These are phyloP conservation scores for Nemophila menziesii DNA, from an alignment of 257 asterid genomes.

Conservation along the genomic window DNA sequence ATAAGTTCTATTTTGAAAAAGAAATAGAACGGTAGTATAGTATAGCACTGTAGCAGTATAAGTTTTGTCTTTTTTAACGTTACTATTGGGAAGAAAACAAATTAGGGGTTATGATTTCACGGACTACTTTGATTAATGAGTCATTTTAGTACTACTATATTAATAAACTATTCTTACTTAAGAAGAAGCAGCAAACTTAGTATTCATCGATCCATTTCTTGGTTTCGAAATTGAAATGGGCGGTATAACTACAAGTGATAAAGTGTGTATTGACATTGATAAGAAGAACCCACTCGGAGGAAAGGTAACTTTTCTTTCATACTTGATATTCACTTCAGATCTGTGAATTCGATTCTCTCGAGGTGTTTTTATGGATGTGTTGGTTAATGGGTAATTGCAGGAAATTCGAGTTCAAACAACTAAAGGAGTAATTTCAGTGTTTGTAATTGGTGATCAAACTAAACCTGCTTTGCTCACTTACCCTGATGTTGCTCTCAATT, in stretches of 20 bases:
- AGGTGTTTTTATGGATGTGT: not conserved
- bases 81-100: too few relatives aligned
- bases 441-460: conserved; percentile 15
- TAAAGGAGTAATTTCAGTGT: conserved; percentile 20
- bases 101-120: too few relatives aligned
- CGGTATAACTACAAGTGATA: conserved; percentile 4
- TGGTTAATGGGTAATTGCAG: conserved; percentile 9
- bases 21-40: too few relatives aligned
- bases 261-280: conserved; percentile 16
- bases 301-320: conserved; percentile 5
- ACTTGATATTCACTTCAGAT: not conserved
- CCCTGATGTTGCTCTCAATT: conserved; percentile 23
- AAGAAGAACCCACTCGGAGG: conserved; percentile 8
- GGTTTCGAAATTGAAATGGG: conserved; percentile 13
- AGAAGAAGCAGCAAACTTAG: too few relatives aligned
- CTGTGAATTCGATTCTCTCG: not conserved
- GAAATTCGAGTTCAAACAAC: conserved; percentile 22
- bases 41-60: too few relatives aligned
- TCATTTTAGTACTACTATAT: too few relatives aligned
- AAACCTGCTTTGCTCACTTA: conserved; percentile 26
- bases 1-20: too few relatives aligned
- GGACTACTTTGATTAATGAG: too few relatives aligned
- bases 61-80: too few relatives aligned
- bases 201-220: too few relatives aligned
- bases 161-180: too few relatives aligned